Conservation (phyloP, 2,329 filamentous ascomycete genomes). For the Geosmithia morbida region DNA sequence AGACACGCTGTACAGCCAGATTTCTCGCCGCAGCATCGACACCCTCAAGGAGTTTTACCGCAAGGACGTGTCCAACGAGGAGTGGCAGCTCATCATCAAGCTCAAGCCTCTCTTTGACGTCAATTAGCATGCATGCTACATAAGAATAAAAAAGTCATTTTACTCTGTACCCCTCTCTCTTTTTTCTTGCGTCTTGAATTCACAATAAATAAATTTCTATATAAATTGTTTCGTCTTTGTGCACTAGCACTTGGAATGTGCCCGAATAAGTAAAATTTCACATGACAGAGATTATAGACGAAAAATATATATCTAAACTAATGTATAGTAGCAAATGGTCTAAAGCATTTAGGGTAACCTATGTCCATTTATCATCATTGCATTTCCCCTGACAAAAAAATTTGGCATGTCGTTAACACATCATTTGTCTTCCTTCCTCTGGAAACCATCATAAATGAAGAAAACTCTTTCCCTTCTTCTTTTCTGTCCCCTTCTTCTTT, state of each 20-base stretch:
- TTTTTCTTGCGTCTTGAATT: no score
- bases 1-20: constrained; percentile 74
- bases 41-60: constrained; percentile 93
- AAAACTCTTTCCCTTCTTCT: constrained; percentile 4
- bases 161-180: no score
- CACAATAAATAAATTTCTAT: no score
- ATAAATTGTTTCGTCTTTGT: no score
- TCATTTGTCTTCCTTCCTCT: not conserved
- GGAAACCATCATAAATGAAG: not conserved
- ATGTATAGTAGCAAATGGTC: constrained; percentile 1
- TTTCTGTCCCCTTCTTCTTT: constrained; percentile 8
- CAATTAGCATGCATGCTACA: constrained; percentile 28
- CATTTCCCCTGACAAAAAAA: not conserved
- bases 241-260: no score
- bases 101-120: constrained; percentile 92
- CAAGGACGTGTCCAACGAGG: constrained; percentile 73
- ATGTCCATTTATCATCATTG: not conserved
- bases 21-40: constrained; percentile 82
- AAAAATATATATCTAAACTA: not conserved
- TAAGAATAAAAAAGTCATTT: no score
- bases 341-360: not conserved
- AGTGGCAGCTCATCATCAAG: constrained; percentile 92
- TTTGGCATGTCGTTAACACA: not conserved
- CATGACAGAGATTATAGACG: no score
- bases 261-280: no score